Evolutionary conservation across 106 monocot species (phyloP).

Genomic region (Dendrobium nobile): DNA sequence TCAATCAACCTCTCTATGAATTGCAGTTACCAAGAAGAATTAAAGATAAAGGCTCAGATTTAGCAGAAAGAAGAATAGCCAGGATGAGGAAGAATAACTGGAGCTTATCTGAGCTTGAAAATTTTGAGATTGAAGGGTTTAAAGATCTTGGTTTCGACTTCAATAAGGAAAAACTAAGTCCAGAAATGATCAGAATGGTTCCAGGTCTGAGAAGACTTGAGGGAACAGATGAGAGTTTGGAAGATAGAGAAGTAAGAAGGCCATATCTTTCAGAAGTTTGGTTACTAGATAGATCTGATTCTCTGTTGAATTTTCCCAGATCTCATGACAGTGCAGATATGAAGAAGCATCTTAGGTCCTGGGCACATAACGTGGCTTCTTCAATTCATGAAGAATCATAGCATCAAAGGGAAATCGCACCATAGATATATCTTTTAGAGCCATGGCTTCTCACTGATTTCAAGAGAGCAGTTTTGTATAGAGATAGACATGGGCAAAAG

Average conservation of each 20-base stretch:
- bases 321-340: constrained; percentile 7
- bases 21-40: constrained; percentile 6
- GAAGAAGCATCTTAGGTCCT: constrained; percentile 25
- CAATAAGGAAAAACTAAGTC: constrained; percentile 13
- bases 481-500: too few species aligned
- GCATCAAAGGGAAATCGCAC: too few species aligned
- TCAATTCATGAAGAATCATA: too few species aligned
- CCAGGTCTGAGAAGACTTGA: constrained; percentile 23
- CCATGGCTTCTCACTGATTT: too few species aligned
- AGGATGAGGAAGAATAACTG: constrained; percentile 5
- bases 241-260: constrained; percentile 4
- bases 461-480: too few species aligned
- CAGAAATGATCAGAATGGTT: constrained; percentile 9
- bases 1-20: constrained; percentile 10
- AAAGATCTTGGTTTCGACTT: constrained; percentile 27
- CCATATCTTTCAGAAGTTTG: constrained; percentile 34
- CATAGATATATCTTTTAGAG: too few species aligned
- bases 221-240: neutral
- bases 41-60: neutral
- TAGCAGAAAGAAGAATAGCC: neutral
- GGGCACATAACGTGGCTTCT: neutral
- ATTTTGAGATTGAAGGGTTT: constrained; percentile 21
- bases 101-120: constrained; percentile 26
- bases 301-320: neutral
- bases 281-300: constrained; percentile 3